phyloP scores from a whole-genome alignment of 257 asterid species.

The Plectranthus barbatus region DNA sequence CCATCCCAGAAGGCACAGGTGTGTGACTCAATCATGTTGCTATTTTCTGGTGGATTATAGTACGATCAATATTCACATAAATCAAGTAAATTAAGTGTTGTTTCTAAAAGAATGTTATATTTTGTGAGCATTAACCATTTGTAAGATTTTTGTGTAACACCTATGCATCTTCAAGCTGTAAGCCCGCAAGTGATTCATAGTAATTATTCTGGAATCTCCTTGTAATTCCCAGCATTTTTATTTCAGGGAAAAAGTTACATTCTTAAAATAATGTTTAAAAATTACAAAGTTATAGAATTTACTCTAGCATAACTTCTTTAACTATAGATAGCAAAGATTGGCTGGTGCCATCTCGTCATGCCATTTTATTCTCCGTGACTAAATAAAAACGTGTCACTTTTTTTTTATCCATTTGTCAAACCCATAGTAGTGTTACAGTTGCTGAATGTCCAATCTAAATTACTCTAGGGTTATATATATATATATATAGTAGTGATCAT shows the following conservation, averaged over 20 bases:
- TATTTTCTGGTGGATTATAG: not conserved
- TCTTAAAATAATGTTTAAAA: not conserved
- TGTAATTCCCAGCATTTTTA: not conserved
- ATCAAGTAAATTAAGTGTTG: not conserved
- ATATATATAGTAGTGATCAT: no score
- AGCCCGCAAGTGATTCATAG: not conserved
- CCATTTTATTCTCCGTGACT: not conserved
- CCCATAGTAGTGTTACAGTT: no score
- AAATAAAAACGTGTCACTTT: not conserved
- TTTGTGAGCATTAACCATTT: not conserved
- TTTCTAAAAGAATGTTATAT: not conserved
- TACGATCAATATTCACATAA: not conserved
- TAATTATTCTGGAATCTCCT: not conserved
- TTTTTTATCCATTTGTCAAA: not conserved
- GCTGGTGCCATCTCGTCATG: not conserved
- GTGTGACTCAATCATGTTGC: conserved; percentile 8
- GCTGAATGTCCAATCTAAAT: no score
- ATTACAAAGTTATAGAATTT: not conserved
- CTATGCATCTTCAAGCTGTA: not conserved
- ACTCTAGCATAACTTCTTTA: not conserved
- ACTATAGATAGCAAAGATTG: not conserved
- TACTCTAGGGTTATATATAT: no score
- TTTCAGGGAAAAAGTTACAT: not conserved
- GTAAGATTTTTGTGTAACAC: not conserved
- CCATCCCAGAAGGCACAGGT: conserved; percentile 99